A percentile compares a stretch with the other conserved stretches of the same genome.
These are phyloP conservation scores for Dimargaris verticillata DNA, from an alignment of 192 early-diverging fungal species.

Conservation along the genomic window DNA sequence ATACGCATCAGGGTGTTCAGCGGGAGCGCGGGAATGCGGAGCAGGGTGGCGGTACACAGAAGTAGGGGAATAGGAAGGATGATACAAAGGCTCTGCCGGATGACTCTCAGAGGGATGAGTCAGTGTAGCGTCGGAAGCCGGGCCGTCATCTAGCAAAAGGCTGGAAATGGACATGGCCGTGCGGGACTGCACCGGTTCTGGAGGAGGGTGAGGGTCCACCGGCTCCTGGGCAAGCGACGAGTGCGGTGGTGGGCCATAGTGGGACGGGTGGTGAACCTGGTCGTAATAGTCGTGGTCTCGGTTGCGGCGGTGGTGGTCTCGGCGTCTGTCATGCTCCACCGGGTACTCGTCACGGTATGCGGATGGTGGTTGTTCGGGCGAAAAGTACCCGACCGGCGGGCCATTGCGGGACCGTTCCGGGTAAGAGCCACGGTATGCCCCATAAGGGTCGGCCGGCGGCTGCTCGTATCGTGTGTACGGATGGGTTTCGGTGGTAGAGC, in stretches of 20 bases:
- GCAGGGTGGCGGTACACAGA: no score
- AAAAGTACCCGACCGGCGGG: slow-evolving; percentile 9
- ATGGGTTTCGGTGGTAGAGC: neutral
- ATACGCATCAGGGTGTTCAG: neutral
- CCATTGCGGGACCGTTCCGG: neutral
- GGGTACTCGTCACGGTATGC: neutral
- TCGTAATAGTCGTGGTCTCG: neutral
- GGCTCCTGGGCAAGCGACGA: neutral
- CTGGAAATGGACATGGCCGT: slow-evolving; percentile 9
- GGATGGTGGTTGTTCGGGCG: neutral
- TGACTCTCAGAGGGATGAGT: no score
- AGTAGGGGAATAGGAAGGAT: no score
- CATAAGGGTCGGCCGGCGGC: neutral
- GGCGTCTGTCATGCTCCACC: neutral
- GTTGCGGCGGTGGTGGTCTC: no score
- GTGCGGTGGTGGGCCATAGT: neutral
- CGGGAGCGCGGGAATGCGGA: neutral
- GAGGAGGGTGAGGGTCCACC: no score
- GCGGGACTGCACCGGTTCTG: neutral
- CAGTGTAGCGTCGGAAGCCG: neutral
- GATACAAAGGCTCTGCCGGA: no score
- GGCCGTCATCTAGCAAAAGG: slow-evolving; percentile 6
- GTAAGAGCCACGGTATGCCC: neutral
- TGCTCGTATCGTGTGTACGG: neutral
- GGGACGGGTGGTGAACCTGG: neutral